These are phyloP conservation scores for Talaromyces trachyspermus DNA, from an alignment of 495 filamentous ascomycete species.

Conservation along the genomic window DNA sequence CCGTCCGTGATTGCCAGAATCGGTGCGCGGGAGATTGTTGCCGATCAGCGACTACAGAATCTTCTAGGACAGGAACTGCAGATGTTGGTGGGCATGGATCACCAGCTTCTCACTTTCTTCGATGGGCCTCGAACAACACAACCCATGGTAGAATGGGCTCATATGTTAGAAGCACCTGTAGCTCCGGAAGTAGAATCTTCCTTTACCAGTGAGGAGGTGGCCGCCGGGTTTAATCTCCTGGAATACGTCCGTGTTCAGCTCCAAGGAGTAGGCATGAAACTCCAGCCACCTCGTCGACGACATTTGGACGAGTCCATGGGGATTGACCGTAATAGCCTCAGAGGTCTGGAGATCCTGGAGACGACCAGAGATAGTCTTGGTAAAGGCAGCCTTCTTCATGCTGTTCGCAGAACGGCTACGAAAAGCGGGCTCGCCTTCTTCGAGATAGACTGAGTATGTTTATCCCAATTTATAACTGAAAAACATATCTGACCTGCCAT, in stretches of 20 bases:
- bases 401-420: conserved; percentile 80
- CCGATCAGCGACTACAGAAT: conserved; percentile 55
- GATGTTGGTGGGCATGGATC: conserved; percentile 35
- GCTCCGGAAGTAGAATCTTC: conserved; percentile 25
- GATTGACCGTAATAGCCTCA: conserved; percentile 86
- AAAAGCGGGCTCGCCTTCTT: conserved; percentile 83
- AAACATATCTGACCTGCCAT: no score
- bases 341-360: conserved; percentile 78
- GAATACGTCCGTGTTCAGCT: conserved; percentile 76
- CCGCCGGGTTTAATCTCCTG: conserved; percentile 67
- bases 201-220: conserved; percentile 42
- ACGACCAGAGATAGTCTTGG: conserved; percentile 68
- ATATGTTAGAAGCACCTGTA: conserved; percentile 66
- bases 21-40: conserved; percentile 74
- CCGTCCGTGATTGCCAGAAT: conserved; percentile 74
- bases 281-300: conserved; percentile 73
- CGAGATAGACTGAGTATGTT: conserved; percentile 69
- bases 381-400: conserved; percentile 80
- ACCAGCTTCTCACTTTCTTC: conserved; percentile 40
- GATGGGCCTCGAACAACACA: conserved; percentile 21
- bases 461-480: conserved; percentile 8
- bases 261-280: conserved; percentile 69
- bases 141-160: conserved; percentile 57
- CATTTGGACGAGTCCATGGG: conserved; percentile 69
- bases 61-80: conserved; percentile 33